Percentiles rank a stretch among this genome's conserved stretches.
These are phyloP conservation scores for Cercospora sojina DNA, from an alignment of 2,329 filamentous ascomycete species.

Conservation along the genomic window DNA sequence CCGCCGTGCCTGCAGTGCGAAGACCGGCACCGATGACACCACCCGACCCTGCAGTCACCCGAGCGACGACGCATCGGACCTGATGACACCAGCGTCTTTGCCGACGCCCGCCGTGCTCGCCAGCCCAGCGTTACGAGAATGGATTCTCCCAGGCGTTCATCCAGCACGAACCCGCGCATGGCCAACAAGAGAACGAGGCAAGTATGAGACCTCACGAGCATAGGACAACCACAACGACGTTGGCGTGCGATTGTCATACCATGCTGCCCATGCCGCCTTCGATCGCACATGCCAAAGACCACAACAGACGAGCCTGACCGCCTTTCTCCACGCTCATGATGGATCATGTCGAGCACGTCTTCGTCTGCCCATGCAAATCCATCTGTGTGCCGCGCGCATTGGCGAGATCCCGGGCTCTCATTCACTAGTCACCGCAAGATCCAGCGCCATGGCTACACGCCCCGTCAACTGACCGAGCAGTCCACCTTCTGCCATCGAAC, in stretches of 20 bases:
- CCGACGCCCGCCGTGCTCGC: not conserved
- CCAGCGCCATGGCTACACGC: not conserved
- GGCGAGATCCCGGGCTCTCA: not conserved
- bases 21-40: not conserved
- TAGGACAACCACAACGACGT: not conserved
- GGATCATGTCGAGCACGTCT: not conserved
- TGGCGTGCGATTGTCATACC: not conserved
- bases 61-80: not conserved
- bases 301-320: not conserved
- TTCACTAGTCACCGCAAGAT: not conserved
- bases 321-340: not conserved
- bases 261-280: not conserved
- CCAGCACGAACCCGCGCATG: not conserved
- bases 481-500: not conserved
- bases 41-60: not conserved
- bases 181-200: not conserved
- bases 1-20: not conserved
- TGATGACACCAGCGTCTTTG: not conserved
- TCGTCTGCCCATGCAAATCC: not conserved
- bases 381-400: not conserved
- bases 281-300: not conserved
- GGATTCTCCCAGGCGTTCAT: not conserved
- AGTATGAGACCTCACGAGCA: not conserved
- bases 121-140: not conserved
- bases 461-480: not conserved